Conservation (phyloP, 1,284 basidiomycete genomes). For the Leccinum subfulvum region DNA sequence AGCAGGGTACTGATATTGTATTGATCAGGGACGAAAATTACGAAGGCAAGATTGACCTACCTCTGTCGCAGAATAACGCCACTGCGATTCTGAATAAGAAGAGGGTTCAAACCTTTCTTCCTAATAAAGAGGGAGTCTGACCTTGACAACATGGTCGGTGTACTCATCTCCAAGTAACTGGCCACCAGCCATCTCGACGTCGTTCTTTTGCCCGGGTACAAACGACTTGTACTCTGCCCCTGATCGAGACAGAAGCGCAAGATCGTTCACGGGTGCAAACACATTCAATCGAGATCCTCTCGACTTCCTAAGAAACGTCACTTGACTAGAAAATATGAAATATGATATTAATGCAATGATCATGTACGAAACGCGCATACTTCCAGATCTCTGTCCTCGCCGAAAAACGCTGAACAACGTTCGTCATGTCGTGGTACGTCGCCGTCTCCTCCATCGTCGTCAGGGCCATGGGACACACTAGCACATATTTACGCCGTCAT, state of each 20-base stretch:
- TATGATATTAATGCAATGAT: constrained; percentile 1
- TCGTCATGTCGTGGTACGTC: too few species aligned
- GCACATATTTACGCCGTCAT: too few species aligned
- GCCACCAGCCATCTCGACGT: constrained; percentile 78
- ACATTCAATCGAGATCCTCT: constrained; percentile 78
- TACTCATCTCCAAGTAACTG: constrained; percentile 92
- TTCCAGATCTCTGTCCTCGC: constrained; percentile 81
- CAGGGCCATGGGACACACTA: too few species aligned
- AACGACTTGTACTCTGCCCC: constrained; percentile 54
- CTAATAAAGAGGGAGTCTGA: constrained; percentile 30
- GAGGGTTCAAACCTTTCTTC: background rate
- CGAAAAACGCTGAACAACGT: too few species aligned
- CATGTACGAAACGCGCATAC: constrained; percentile 45
- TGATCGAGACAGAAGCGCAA: constrained; percentile 74
- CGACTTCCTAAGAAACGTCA: constrained; percentile 79
- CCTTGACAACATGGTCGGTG: constrained; percentile 89
- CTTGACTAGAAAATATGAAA: constrained; percentile 55
- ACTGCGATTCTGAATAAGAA: constrained; percentile 66
- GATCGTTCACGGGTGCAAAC: constrained; percentile 86
- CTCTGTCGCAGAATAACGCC: constrained; percentile 90
- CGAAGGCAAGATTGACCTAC: constrained; percentile 40
- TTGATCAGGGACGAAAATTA: background rate
- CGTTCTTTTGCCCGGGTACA: constrained; percentile 66
- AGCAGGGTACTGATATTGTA: constrained; percentile 65
- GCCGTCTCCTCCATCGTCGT: too few species aligned